Base-by-base conservation (phyloP, 345 rosid species). In the Syzygium aromaticum region DNA sequence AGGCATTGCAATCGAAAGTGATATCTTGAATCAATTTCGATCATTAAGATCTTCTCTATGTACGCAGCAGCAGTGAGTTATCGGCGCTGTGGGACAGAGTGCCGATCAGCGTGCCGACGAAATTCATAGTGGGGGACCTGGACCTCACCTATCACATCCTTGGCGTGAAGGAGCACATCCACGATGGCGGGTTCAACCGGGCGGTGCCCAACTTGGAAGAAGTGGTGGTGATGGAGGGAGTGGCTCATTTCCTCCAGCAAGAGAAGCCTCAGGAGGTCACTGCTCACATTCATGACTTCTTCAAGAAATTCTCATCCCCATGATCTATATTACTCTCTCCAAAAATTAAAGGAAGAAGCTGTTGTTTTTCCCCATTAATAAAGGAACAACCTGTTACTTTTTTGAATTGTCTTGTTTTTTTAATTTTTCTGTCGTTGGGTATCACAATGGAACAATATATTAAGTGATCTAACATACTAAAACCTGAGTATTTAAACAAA, bases 181-280 rank as follows among this genome's bases (percentile, higher is more conserved):
- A 95, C 84, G 84, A 84, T 6, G 93, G 93, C 27, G 94, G 90
- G 40, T 88, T 97, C 86, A 95, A 92, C 92, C 89, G 87, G 85
- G 61, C 80, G 2, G 98, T 94, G 59, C 99, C 99, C 6, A 91
- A 91, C 25, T 84, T 97, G 89, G 92, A 96, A 89, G 96, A 96
- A 25, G 92, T 95, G 51, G 94, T 95, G 82, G 94, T 97, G 38
- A 87, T 97, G 95, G 98, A 96, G 93, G 98, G 95, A 84, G 98
- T 77, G 38, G 97, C 92, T 63, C 98, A 96, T 84, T 96, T 94
- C 89, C 87, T 95, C 53, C 92, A 93, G 52, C 95, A 93, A 89
- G 98, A 96, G 92, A 95, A 89, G 89, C 92, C 98, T 0, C 95
- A 92, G 8, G 97, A 96, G 88, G 90, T 95, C 86, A 91, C 90